Base-by-base conservation (phyloP, 129 eudicot genomes). In the Ambrosia artemisiifolia region DNA sequence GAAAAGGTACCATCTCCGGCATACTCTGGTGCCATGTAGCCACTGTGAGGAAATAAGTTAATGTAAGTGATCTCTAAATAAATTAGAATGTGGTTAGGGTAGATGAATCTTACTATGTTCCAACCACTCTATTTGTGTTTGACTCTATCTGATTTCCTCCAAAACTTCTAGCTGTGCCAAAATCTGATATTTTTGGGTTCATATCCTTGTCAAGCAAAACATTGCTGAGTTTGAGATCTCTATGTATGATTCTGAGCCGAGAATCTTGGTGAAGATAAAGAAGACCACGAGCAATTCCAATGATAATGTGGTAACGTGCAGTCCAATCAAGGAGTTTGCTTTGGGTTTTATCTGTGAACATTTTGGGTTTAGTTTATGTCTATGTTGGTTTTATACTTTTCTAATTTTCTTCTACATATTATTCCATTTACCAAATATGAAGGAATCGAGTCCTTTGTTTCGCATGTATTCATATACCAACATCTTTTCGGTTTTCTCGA, bases 391-490 rank as follows among this genome's bases (percentile, higher is more conserved):
- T 20, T 7, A 40, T 20, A 32, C 0, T 35, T 18, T 33, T 14
- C 19, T 10, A 36, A 14, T 20, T 14, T 35, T 3, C 24, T 68
- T 36, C 34, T 35, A 13, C n/a, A 18, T 47, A 2, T 47, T 32
- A 7, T 24, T 44, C 11, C 6, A 38, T 16, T 56, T 59, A 82
- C 87, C 87, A 47, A 86, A 86, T 57, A 86, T 54, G 38, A 86
- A 76, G 19, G 49, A 65, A 69, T 85, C 90, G 44, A 85, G 76
- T 65, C 90, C 77, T 79, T 78, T 85, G 69, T 85, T 85, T 38
- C 78, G 80, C 80, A 85, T 71, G 80, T 81, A 84, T 65, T 84
- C 88, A 61, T 84, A 84, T 3, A 84, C 43, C 56, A 84, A 61
- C 88, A 80, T 84, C 66, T 43, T 83, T 64, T 78, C 80, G 10